Base-by-base conservation (phyloP, 2,329 filamentous ascomycete genomes). In the Cadophora sp. region DNA sequence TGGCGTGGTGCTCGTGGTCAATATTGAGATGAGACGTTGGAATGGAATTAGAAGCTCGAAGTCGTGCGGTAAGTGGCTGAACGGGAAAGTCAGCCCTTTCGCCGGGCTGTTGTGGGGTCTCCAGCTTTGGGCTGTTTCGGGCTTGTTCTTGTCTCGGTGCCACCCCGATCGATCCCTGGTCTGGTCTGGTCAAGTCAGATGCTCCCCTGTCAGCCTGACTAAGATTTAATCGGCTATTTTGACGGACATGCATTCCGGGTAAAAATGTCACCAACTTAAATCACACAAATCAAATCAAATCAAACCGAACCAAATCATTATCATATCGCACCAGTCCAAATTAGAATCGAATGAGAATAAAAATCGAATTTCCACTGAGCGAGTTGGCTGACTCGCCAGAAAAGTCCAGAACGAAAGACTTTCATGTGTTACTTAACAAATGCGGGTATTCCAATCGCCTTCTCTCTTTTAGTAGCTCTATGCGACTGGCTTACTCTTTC, bases 401-500 rank as follows among this genome's bases (percentile, higher is more conserved):
- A 58, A 22, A 24, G 24, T 37, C 55, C 31, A 58, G 31, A 58
- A 31, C 55, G 40, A n/a, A 31, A 53, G 24, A 53, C 24, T 53
- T 14, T 16, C 53, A 43, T 16, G 14, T 43, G 40, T n/a, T n/a
- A n/a, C n/a, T n/a, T n/a, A n/a, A n/a, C n/a, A n/a, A n/a, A n/a
- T n/a, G n/a, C n/a, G n/a, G n/a, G n/a, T n/a, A n/a, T n/a, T n/a
- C n/a, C n/a, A n/a, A n/a, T n/a, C n/a, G n/a, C n/a, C 31, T 11
- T 34, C 11, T 34, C 11, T 5, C 31, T 34, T 34, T 5, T 19
- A n/a, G 55, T 9, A 40, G 29, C 12, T 37, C 8, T 6, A 24
- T 58, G 55, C 55, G 55, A 24, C 55, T 58, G 55, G 55, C 55
- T 58, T 58, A 37, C 55, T 56, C 27, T 34, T 34, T 48, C n/a